A percentile compares a stretch with the other conserved stretches of the same genome.
phyloP scores from a whole-genome alignment of 495 filamentous ascomycete species.

The Viridothelium virens region DNA sequence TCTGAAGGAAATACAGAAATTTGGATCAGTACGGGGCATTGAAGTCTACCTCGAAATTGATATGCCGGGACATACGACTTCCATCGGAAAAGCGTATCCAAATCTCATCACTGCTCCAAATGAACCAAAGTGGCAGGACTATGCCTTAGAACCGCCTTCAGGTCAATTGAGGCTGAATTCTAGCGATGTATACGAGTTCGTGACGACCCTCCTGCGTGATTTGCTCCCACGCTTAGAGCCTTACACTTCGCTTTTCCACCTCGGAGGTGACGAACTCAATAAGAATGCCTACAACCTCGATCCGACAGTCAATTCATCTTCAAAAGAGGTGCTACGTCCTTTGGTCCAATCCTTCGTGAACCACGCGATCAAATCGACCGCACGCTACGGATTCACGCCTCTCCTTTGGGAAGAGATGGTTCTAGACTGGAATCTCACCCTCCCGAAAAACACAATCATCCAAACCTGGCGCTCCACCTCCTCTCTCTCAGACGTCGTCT shows the following conservation, averaged over 20 bases:
- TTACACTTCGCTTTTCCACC: conserved; percentile 67
- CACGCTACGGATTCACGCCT: conserved; percentile 52
- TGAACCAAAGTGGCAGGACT: conserved; percentile 56
- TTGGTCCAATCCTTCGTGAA: conserved; percentile 66
- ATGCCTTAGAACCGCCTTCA: conserved; percentile 66
- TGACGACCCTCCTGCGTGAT: conserved; percentile 63
- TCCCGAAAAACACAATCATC: conserved; percentile 56
- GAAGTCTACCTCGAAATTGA: conserved; percentile 72
- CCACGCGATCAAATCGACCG: conserved; percentile 51
- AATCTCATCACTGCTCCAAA: conserved; percentile 67
- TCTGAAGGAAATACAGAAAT: conserved; percentile 55
- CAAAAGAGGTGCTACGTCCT: conserved; percentile 52
- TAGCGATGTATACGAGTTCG: conserved; percentile 54
- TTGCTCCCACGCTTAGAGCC: conserved; percentile 58
- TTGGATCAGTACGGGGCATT: conserved; percentile 58
- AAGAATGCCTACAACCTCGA: conserved; percentile 64
- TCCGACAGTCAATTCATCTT: conserved; percentile 56
- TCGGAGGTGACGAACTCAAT: conserved; percentile 78
- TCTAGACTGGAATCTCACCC: conserved; percentile 62
- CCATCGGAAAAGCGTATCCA: conserved; percentile 56
- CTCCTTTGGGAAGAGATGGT: conserved; percentile 81
- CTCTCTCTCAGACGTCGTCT: conserved; percentile 47
- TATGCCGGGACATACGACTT: conserved; percentile 70
- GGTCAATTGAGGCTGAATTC: conserved; percentile 68
- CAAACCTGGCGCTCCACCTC: conserved; percentile 62